A percentile compares a stretch with the other conserved stretches of the same genome.
These are phyloP conservation scores for Talaromyces sp. DNA, from an alignment of 2,329 filamentous ascomycete species.

Conservation along the genomic window DNA sequence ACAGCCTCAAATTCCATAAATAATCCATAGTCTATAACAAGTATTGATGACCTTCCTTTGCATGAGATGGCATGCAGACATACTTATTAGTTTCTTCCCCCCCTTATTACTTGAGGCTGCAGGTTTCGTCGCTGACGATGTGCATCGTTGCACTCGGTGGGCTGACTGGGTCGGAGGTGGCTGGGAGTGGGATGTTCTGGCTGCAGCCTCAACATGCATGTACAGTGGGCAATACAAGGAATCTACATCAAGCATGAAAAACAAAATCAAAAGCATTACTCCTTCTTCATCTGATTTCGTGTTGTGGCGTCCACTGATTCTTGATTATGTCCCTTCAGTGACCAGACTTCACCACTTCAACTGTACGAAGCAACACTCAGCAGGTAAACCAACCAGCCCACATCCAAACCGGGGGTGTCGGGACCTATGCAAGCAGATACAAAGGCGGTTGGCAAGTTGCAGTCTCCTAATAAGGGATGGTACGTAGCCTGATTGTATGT, in stretches of 20 bases:
- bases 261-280: background rate
- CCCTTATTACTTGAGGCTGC: background rate
- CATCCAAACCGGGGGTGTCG: background rate
- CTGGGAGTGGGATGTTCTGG: background rate
- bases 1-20: background rate
- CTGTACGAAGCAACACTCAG: background rate
- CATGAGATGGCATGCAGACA: background rate
- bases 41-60: background rate
- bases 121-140: background rate
- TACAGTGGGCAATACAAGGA: background rate
- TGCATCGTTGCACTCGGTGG: background rate
- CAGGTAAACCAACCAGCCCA: background rate
- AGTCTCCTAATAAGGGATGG: background rate
- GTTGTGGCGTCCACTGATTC: background rate
- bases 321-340: background rate
- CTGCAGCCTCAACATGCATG: background rate
- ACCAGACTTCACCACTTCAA: too few relatives aligned
- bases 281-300: background rate
- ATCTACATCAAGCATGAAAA: background rate
- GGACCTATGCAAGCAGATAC: background rate
- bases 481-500: background rate
- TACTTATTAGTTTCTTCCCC: background rate
- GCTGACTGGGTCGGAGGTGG: background rate
- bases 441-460: background rate
- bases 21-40: background rate